Percentiles rank a stretch among this genome's conserved stretches.
These are phyloP conservation scores for Aspergillus ochraceoroseus DNA, from an alignment of 2,329 filamentous ascomycete genomes.

Conservation along the genomic window DNA sequence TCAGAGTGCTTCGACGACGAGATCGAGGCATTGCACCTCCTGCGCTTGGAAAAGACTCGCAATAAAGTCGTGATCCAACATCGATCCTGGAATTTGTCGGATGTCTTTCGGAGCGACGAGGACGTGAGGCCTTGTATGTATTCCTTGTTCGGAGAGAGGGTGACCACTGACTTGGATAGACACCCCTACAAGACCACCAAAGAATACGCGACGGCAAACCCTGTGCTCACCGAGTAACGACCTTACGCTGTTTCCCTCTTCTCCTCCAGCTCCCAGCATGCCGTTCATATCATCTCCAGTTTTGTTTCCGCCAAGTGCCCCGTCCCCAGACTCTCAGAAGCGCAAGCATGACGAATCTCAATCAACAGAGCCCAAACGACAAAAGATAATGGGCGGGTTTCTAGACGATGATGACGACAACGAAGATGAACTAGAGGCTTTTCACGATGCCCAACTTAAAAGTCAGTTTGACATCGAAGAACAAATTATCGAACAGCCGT, in stretches of 20 bases:
- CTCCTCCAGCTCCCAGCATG: conserved; percentile 35
- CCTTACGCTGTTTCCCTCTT: conserved; percentile 29
- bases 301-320: conserved; percentile 35
- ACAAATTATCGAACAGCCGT: conserved; percentile 17
- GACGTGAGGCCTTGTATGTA: conserved; percentile 35
- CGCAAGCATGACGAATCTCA: conserved; percentile 36
- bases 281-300: conserved; percentile 42
- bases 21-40: conserved; percentile 36
- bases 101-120: conserved; percentile 43
- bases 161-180: conserved; percentile 23
- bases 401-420: conserved; percentile 42
- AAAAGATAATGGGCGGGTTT: conserved; percentile 42
- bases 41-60: conserved; percentile 32
- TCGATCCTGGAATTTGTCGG: conserved; percentile 41
- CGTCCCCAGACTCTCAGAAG: conserved; percentile 38
- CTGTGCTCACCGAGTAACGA: conserved; percentile 15
- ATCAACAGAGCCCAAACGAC: conserved; percentile 36
- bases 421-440: conserved; percentile 26
- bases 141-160: background rate
- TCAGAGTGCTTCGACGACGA: conserved; percentile 40
- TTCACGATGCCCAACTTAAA: conserved; percentile 30
- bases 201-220: conserved; percentile 14
- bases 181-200: conserved; percentile 35
- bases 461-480: conserved; percentile 31
- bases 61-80: conserved; percentile 43